phyloP scores from a whole-genome alignment of 495 filamentous ascomycete species.

The Jackrogersella minutella region DNA sequence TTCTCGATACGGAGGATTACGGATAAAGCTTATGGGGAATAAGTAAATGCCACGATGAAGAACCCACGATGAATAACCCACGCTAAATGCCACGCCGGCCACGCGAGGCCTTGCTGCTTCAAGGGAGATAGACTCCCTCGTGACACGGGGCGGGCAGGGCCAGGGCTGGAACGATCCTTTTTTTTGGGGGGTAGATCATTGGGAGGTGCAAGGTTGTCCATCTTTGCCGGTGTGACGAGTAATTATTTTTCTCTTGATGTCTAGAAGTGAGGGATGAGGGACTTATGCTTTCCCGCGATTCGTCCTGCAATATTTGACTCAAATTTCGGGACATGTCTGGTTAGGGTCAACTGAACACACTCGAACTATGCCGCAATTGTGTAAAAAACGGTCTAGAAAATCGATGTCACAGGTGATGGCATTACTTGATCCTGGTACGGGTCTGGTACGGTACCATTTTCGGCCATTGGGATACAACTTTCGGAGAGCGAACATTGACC shows the following conservation, averaged over 20 bases:
- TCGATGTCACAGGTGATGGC: neutral
- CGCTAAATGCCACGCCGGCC: neutral
- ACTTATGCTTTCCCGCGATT: slow-evolving; percentile 31
- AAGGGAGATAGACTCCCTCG: slow-evolving; percentile 5
- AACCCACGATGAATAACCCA: slow-evolving; percentile 2
- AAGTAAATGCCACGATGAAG: neutral
- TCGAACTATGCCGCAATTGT: slow-evolving; percentile 4
- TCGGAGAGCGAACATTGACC: slow-evolving; percentile 33
- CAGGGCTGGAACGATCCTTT: slow-evolving; percentile 34
- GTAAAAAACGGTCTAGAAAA: slow-evolving; percentile 10
- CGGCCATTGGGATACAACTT: neutral
- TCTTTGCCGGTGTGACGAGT: neutral
- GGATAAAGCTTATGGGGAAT: slow-evolving; percentile 4
- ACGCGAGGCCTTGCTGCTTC: slow-evolving; percentile 23
- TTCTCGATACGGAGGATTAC: slow-evolving; percentile 10
- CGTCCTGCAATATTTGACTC: slow-evolving; percentile 16
- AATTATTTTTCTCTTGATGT: neutral
- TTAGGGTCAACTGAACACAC: slow-evolving; percentile 5
- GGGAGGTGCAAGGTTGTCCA: slow-evolving; percentile 17
- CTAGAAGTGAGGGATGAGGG: slow-evolving; percentile 24
- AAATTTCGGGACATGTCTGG: neutral
- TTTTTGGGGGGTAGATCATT: slow-evolving; percentile 23
- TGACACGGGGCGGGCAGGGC: slow-evolving; percentile 25
- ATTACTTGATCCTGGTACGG: slow-evolving; percentile 7
- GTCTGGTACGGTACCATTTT: slow-evolving; percentile 24